Evolutionary conservation across 2,329 filamentous ascomycete genomes (phyloP).

Genomic region (Metarhizium guizhouense): DNA sequence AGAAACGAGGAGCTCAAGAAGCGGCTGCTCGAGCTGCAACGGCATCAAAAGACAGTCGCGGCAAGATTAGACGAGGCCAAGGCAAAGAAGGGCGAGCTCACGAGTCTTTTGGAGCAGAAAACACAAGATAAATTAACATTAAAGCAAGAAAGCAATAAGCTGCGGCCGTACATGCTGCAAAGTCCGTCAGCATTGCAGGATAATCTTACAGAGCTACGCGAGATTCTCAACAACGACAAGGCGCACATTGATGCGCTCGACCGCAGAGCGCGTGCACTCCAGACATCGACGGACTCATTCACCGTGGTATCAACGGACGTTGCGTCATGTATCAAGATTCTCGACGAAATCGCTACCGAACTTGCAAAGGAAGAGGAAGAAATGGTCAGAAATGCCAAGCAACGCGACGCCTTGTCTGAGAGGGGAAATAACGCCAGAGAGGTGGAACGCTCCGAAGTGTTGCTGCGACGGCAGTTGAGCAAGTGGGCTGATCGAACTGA

Average conservation of each 20-base stretch:
- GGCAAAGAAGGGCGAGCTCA: constrained; percentile 68
- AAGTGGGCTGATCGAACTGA: constrained; percentile 85
- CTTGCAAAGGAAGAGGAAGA: constrained; percentile 88
- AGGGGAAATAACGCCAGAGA: constrained; percentile 83
- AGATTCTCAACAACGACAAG: constrained; percentile 70
- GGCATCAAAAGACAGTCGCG: constrained; percentile 74
- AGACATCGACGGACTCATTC: constrained; percentile 89
- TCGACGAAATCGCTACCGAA: constrained; percentile 81
- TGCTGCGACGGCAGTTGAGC: constrained; percentile 73
- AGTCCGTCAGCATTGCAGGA: constrained; percentile 77
- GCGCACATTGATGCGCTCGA: constrained; percentile 81
- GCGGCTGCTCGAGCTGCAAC: constrained; percentile 68
- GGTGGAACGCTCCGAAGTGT: constrained; percentile 77
- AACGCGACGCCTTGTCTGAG: constrained; percentile 80
- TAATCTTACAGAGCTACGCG: constrained; percentile 71
- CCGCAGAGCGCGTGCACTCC: constrained; percentile 75
- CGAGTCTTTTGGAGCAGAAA: constrained; percentile 61
- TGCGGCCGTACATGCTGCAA: constrained; percentile 86
- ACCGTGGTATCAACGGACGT: constrained; percentile 77
- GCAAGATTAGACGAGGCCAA: constrained; percentile 77
- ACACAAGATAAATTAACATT: constrained; percentile 60
- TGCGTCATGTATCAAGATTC: constrained; percentile 75
- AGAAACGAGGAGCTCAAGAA: constrained; percentile 83
- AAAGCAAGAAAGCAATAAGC: constrained; percentile 78
- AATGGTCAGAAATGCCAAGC: constrained; percentile 66